A percentile compares a stretch with the other conserved stretches of the same genome.
Conservation (phyloP, 208 protist genomes). For the Crithidia expoeki region DNA sequence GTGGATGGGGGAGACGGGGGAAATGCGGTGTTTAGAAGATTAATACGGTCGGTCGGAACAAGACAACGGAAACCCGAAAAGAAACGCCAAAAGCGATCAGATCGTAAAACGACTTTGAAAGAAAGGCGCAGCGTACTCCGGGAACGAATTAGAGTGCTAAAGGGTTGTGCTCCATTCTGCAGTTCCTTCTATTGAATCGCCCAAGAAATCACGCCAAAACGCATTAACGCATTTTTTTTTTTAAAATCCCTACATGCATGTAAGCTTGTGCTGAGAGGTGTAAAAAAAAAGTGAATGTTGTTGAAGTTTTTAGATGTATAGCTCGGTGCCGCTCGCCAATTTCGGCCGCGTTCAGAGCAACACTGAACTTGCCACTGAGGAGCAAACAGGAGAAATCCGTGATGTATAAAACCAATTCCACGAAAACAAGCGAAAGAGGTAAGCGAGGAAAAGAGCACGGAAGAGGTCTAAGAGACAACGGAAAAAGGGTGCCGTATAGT, state of each 20-base stretch:
- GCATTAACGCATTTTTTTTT: too few relatives aligned
- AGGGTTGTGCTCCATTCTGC: background rate
- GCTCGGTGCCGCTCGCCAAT: too few relatives aligned
- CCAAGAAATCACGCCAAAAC: too few relatives aligned
- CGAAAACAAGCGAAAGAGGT: too few relatives aligned
- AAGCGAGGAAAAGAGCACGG: too few relatives aligned
- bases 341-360: too few relatives aligned
- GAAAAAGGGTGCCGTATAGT: too few relatives aligned
- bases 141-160: background rate
- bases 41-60: slow-evolving; percentile 5
- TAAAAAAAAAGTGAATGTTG: background rate
- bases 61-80: slow-evolving; percentile 11
- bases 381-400: too few relatives aligned
- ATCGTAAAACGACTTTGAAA: background rate
- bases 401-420: too few relatives aligned
- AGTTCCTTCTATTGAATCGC: background rate
- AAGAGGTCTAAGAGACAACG: too few relatives aligned
- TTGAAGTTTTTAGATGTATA: background rate
- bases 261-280: background rate
- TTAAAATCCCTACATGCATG: too few relatives aligned
- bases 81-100: slow-evolving; percentile 7
- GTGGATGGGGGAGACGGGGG: background rate
- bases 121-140: background rate
- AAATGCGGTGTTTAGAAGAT: background rate
- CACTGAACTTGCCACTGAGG: too few relatives aligned